Evolutionary conservation across 306 rosid genomes (phyloP).

Genomic region (Quercus bicolor): DNA sequence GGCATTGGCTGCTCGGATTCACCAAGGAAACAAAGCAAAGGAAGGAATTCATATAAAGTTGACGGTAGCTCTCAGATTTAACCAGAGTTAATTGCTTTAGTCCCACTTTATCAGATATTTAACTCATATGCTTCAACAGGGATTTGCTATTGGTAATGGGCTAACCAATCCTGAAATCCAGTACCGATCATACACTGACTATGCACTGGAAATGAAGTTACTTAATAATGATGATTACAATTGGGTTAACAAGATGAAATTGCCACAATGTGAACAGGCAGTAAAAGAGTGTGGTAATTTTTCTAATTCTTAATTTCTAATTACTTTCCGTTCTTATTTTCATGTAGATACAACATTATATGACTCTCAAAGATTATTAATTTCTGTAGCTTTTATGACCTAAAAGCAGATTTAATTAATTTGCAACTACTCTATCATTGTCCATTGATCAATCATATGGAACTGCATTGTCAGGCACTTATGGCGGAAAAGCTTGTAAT

Average conservation of each 20-base stretch:
- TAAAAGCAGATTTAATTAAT: too few relatives aligned
- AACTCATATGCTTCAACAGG: slow-evolving; percentile 42
- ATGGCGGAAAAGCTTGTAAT: slow-evolving; percentile 54
- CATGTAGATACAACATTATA: background rate
- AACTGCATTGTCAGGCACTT: slow-evolving; percentile 41
- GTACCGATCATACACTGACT: slow-evolving; percentile 74
- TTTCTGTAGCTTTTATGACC: background rate
- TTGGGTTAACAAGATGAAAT: slow-evolving; percentile 34
- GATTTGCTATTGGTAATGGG: slow-evolving; percentile 93
- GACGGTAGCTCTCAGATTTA: slow-evolving; percentile 37
- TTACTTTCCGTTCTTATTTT: background rate
- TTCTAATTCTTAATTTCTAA: background rate
- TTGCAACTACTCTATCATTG: background rate
- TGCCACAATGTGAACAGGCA: slow-evolving; percentile 57
- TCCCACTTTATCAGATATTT: background rate
- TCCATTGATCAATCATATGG: background rate
- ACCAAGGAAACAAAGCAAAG: slow-evolving; percentile 77
- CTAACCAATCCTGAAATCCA: slow-evolving; percentile 80
- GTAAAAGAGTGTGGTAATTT: slow-evolving; percentile 59
- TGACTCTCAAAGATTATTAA: background rate
- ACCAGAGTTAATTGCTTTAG: slow-evolving; percentile 3
- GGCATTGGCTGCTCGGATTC: slow-evolving; percentile 79
- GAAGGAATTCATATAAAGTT: slow-evolving; percentile 75
- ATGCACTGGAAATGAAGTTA: slow-evolving; percentile 54
- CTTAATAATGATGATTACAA: slow-evolving; percentile 44